A percentile compares a stretch with the other conserved stretches of the same genome.
Evolutionary conservation across 768 basidiomycete genomes (phyloP).

Genomic region (Flagelloscypha sp.): DNA sequence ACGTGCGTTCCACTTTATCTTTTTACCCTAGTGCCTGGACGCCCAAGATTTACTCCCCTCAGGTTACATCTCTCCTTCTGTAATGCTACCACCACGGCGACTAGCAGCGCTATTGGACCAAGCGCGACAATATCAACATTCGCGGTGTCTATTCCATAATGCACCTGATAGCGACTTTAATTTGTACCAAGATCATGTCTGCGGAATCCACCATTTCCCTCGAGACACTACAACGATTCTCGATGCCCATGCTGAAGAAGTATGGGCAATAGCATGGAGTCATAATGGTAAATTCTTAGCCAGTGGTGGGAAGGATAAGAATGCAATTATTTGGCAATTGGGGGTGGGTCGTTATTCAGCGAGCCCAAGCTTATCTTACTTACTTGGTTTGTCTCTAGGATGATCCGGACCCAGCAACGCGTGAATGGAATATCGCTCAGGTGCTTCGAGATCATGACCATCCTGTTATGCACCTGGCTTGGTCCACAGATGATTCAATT

Average conservation of each 20-base stretch:
- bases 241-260: constrained; percentile 83
- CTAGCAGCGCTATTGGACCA: constrained; percentile 81
- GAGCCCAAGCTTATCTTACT: too few species aligned
- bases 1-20: constrained; percentile 37
- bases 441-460: constrained; percentile 72
- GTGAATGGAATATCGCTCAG: constrained; percentile 52
- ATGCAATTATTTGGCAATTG: constrained; percentile 84
- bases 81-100: constrained; percentile 90
- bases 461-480: constrained; percentile 74
- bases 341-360: constrained; percentile 45
- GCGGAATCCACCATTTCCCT: constrained; percentile 77
- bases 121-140: constrained; percentile 71
- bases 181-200: constrained; percentile 82
- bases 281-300: constrained; percentile 80
- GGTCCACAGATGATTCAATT: constrained; percentile 85
- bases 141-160: constrained; percentile 84
- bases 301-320: constrained; percentile 80
- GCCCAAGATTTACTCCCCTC: constrained; percentile 7
- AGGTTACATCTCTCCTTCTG: constrained; percentile 85
- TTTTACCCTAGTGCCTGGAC: not conserved
- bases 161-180: constrained; percentile 57
- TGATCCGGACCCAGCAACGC: constrained; percentile 39
- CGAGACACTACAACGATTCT: constrained; percentile 77
- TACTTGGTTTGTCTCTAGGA: constrained; percentile 23
- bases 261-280: constrained; percentile 96